These are phyloP conservation scores for Aureobasidium sp. DNA, from an alignment of 2,329 filamentous ascomycete species.

Conservation along the genomic window DNA sequence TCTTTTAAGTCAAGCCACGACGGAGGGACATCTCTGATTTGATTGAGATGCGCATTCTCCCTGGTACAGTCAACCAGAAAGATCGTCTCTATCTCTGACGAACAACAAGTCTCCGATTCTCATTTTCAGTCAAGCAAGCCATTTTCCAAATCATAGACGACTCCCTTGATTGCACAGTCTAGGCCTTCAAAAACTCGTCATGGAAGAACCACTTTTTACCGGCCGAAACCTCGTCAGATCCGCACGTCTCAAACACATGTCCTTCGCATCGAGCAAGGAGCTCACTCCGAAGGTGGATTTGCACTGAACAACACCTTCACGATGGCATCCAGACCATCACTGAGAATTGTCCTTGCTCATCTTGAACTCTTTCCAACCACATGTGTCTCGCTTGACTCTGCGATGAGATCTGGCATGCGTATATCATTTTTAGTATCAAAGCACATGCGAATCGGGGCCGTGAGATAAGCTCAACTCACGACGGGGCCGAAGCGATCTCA, in stretches of 20 bases:
- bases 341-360: background rate
- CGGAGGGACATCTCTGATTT: background rate
- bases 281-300: background rate
- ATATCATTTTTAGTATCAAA: constrained; percentile 11
- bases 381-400: background rate
- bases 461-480: constrained; percentile 8
- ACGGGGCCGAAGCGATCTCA: background rate
- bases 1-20: no score
- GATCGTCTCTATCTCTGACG: background rate
- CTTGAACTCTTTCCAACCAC: background rate
- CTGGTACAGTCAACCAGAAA: background rate
- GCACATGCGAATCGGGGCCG: background rate
- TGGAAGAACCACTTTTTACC: background rate
- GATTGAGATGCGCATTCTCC: background rate
- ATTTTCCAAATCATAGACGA: background rate
- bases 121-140: background rate
- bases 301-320: background rate
- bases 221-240: background rate
- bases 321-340: background rate
- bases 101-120: background rate
- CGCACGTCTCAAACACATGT: background rate
- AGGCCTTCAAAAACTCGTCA: background rate
- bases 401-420: background rate
- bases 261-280: background rate
- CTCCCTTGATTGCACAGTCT: background rate